Conservation (phyloP, 1,284 basidiomycete genomes). For the Sphaerobolus stellatus region DNA sequence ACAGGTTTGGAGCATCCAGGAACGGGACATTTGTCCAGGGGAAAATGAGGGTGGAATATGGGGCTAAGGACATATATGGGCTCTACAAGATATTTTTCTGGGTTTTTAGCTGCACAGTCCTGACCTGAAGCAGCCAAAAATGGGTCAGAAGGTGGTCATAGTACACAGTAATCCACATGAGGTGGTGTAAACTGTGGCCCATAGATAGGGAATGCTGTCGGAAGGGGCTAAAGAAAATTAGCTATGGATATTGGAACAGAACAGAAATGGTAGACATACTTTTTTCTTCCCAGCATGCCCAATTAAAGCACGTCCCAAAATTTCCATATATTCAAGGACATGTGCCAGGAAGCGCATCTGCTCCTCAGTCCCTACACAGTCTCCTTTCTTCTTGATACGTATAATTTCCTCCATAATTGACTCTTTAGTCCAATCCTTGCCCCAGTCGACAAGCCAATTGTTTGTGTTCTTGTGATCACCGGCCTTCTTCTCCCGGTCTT, state of each 20-base stretch:
- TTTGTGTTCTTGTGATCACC: not conserved
- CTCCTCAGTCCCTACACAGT: not conserved
- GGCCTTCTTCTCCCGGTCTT: not conserved
- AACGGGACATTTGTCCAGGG: not conserved
- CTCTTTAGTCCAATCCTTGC: not conserved
- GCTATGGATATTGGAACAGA: not conserved
- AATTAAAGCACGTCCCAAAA: not conserved
- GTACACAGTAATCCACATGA: not conserved
- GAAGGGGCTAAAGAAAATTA: not conserved
- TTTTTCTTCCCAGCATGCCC: not conserved
- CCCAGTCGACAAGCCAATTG: not conserved
- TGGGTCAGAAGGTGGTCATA: not conserved
- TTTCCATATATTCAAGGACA: conserved; percentile 1
- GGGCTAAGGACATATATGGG: not conserved
- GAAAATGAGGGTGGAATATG: not conserved
- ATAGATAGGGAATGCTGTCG: not conserved
- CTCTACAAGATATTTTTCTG: not conserved
- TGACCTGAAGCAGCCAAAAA: not conserved
- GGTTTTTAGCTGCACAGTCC: not conserved
- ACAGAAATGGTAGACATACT: not conserved
- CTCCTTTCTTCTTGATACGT: not conserved
- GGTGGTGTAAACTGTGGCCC: not conserved
- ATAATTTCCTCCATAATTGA: not conserved
- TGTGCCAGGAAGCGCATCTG: conserved; percentile 1
- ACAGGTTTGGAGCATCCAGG: not conserved